A percentile compares a stretch with the other conserved stretches of the same genome.
Conservation (phyloP, 75 land plant genomes). For the Ceratopteris richardii region DNA sequence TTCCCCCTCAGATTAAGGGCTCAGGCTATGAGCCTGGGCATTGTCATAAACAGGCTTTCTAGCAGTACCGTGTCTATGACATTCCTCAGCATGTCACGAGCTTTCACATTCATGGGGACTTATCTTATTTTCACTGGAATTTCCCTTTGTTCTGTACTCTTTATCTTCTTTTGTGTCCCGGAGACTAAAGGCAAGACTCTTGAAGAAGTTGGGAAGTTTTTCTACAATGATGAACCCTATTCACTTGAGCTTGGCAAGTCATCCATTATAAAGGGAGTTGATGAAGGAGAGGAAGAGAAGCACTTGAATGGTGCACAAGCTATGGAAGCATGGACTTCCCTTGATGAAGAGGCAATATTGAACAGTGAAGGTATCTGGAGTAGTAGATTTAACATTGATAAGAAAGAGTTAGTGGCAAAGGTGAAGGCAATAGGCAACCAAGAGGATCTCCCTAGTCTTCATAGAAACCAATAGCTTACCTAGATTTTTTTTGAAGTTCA, state of each 20-base stretch:
- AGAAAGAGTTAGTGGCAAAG: neutral
- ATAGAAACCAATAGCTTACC: too few species aligned
- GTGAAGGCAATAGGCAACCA: conserved; percentile 2
- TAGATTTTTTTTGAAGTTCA: too few species aligned
- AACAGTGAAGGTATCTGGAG: neutral
- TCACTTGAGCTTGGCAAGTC: neutral
- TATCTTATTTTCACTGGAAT: conserved; percentile 5
- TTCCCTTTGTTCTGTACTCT: neutral
- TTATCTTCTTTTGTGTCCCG: conserved; percentile 10
- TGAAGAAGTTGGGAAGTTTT: conserved; percentile 9
- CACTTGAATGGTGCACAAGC: neutral
- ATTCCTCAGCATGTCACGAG: conserved; percentile 7
- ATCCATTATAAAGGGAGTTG: neutral
- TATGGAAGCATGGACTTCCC: neutral
- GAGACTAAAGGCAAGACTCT: conserved; percentile 15
- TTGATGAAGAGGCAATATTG: neutral
- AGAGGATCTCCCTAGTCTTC: too few species aligned
- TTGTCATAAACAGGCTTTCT: conserved; percentile 9
- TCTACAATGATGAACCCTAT: neutral
- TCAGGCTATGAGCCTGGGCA: conserved; percentile 11
- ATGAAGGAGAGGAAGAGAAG: neutral
- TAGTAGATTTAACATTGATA: neutral
- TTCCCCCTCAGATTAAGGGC: conserved; percentile 11
- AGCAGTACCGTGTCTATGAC: conserved; percentile 9
- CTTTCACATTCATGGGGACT: conserved; percentile 8